Base-by-base conservation (phyloP, 768 basidiomycete species). In the Tylopilus intermedius region DNA sequence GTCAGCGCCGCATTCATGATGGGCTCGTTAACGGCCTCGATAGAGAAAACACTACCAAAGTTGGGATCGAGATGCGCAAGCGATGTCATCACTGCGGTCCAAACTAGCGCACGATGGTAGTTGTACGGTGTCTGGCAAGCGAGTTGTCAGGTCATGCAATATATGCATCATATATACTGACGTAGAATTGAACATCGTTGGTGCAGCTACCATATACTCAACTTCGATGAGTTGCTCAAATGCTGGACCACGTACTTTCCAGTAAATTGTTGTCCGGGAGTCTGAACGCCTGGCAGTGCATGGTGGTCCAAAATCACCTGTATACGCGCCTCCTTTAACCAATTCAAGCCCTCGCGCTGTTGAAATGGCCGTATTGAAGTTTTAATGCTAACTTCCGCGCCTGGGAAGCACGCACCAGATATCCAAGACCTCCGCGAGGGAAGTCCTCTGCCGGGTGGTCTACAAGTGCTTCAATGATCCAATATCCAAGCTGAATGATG, bases 1-100 rank as follows among this genome's bases (percentile, higher is more conserved):
- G 89, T 90, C 55, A 74, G 67, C 15, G 50, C 62, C 8, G 86
- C 85, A 60, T 91, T 70, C 84, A 82, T 85, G 59, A 88, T 80
- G 0, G 85, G 86, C 53, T 91, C 89, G 56, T 91, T 91, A 26
- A 85, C 74, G 1, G 89, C 89, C 58, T 91, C 79, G 29, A 91
- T 84, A 2, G 84, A 73, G 40, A 84, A 82, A 15, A 86, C 87
- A 30, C 73, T 79, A 15, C 59, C 69, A 61, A 91, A 91, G 38
- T 72, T 70, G 5, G 87, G 76, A 62, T 90, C 83, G 32, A 86
- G 68, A 58, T 91, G 89, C 1, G 85, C 71, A 4, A 91, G 71
- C 9, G 77, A 68, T 1, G 89, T 84, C 83, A 90, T 90, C 18
- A 90, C 84, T 11, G 82, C 82, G 0, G 87, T 81, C 89, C 89